Percentiles rank a stretch among this genome's conserved stretches.
phyloP scores from a whole-genome alignment of 2,329 filamentous ascomycete species.

The Colletotrichum chrysophilum region DNA sequence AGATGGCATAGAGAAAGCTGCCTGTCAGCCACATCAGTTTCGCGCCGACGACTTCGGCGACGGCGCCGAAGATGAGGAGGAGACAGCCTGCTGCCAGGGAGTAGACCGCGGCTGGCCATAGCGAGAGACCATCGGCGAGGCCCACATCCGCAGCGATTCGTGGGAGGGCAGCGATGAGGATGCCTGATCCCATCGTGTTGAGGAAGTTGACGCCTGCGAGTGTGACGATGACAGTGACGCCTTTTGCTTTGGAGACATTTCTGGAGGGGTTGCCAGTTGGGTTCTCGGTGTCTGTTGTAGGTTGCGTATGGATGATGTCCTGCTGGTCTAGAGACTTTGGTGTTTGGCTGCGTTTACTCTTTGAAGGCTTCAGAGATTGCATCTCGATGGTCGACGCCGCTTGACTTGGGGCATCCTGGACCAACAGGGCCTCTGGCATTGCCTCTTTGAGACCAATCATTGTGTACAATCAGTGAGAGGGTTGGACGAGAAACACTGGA shows the following conservation, averaged over 20 bases:
- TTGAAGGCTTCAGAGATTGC: neutral
- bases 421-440: neutral
- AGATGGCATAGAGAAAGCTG: conserved; percentile 33
- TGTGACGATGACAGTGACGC: conserved; percentile 33
- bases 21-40: conserved; percentile 38
- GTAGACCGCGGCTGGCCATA: conserved; percentile 36
- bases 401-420: neutral
- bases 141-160: conserved; percentile 40
- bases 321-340: neutral
- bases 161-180: conserved; percentile 41
- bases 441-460: neutral
- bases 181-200: conserved; percentile 40
- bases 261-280: neutral
- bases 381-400: neutral
- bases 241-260: conserved; percentile 29
- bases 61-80: conserved; percentile 40
- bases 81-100: conserved; percentile 31
- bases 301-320: neutral
- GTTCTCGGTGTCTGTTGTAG: neutral
- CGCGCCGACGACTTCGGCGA: conserved; percentile 41
- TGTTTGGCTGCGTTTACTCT: neutral
- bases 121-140: conserved; percentile 31
- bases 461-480: neutral
- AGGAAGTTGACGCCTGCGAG: conserved; percentile 39
- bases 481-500: neutral